Conservation (phyloP, 2,329 filamentous ascomycete species). For the Colletotrichum falcatum region DNA sequence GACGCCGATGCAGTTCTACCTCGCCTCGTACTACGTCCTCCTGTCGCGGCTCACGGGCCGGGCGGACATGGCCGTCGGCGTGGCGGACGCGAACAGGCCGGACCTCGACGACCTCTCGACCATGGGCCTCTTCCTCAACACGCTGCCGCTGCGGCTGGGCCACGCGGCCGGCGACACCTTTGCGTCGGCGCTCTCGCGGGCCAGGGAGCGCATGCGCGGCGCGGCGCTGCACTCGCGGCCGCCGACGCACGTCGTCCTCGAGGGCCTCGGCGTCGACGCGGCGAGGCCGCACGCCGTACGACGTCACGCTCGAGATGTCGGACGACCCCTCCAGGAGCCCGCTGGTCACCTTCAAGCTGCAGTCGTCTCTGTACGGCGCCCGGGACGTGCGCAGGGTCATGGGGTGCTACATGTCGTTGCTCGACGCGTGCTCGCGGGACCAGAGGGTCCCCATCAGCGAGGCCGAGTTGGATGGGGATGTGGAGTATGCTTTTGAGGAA, state of each 20-base stretch:
- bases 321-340: slow-evolving; percentile 9
- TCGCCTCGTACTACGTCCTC: slow-evolving; percentile 50
- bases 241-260: slow-evolving; percentile 1
- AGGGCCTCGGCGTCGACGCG: not conserved
- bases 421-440: not conserved
- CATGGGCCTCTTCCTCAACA: slow-evolving; percentile 62
- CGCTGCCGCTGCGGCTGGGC: slow-evolving; percentile 58
- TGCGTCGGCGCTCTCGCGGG: not conserved
- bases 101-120: slow-evolving; percentile 49
- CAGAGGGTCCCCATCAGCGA: not conserved
- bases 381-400: not conserved
- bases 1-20: slow-evolving; percentile 58
- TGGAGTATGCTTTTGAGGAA: not conserved
- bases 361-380: not conserved
- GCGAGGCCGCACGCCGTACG: not conserved
- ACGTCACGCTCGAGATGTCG: slow-evolving; percentile 10
- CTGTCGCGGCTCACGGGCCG: not conserved
- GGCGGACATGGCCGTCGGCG: slow-evolving; percentile 60
- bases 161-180: slow-evolving; percentile 1
- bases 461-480: not conserved
- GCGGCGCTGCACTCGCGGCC: not conserved
- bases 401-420: not conserved
- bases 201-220: not conserved
- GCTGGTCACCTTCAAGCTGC: slow-evolving; percentile 12
- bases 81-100: slow-evolving; percentile 59